phyloP scores from a whole-genome alignment of 805 yeast genomes.

The Starmerella cellae region DNA sequence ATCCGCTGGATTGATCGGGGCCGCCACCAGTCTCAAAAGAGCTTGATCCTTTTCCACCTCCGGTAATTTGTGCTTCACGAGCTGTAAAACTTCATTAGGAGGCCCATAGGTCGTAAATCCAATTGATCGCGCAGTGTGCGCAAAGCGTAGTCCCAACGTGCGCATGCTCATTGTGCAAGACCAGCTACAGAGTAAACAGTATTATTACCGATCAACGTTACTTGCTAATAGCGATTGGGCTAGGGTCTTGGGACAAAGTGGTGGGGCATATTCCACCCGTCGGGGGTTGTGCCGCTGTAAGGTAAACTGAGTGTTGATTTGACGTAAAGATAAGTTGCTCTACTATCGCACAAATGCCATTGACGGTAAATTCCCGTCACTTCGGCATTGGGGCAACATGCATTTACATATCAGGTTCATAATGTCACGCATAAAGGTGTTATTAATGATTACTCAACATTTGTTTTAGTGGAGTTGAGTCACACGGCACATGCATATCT shows the following conservation, averaged over 20 bases:
- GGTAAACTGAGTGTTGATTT: no score
- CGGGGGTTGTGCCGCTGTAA: no score
- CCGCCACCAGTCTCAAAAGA: slow-evolving; percentile 56
- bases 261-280: not conserved
- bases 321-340: no score
- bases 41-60: slow-evolving; percentile 31
- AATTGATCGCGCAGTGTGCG: slow-evolving; percentile 33
- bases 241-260: not conserved
- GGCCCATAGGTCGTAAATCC: slow-evolving; percentile 56
- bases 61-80: slow-evolving; percentile 29
- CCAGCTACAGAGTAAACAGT: not conserved
- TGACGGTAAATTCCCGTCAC: no score
- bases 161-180: not conserved
- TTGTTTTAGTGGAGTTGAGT: no score
- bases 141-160: slow-evolving; percentile 12
- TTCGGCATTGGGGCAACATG: no score
- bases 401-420: no score
- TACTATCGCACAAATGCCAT: no score
- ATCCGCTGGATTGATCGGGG: slow-evolving; percentile 86
- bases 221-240: not conserved
- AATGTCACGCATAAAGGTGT: no score
- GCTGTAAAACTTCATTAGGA: slow-evolving; percentile 28
- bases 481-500: no score
- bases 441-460: no score
- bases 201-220: not conserved